Evolutionary conservation across 2,329 filamentous ascomycete genomes (phyloP), one percentile per base, ranked within the genome.

Genomic region (Anisogramma anomala): DNA sequence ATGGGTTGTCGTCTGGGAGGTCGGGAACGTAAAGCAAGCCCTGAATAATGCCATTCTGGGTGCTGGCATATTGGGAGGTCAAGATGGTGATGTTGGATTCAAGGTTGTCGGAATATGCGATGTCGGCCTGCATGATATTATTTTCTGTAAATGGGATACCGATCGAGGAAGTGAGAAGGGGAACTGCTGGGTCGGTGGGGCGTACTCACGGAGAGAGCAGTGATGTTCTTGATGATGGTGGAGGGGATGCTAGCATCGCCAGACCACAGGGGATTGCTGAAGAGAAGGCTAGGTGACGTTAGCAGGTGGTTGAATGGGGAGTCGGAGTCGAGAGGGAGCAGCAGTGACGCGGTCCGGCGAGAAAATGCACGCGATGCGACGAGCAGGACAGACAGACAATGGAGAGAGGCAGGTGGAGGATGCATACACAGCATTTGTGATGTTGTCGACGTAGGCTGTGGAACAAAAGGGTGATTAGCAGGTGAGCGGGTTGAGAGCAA

Each of bases 1-100:
- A 95, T 0, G 68, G 61, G 47, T 81, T 71, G 42, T 68, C 57
- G 9, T 54, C 42, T 5, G 62, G 57, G 30, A 94, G 68, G 45
- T 79, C 74, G 4, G 89, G 91, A 2, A 94, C 82, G 58, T 91
- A 96, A 43, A 96, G 71, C 13, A 95, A 72, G 47, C 89, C 89
- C 49, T 77, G 73, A 26, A 91, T 76, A 40, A 75, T 65, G 41
- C 72, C 72, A 49, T 79, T 74, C 28, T 68, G 59, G 7, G 67
- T 67, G 23, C 72, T 68, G 39, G 75, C 69, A 55, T 76, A 78
- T 46, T 77, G 82, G 23, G 72, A 76, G 3, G 84, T 84, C 11
- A 95, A 67, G 0, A 85, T 93, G 33, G 79, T 84, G 38, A 94
- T 72, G 52, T 83, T 82, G 43, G 60, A 59, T 15, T 57, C 51